phyloP scores from a whole-genome alignment of 371 early-diverging fungal species.

The Mucor irregularis region DNA sequence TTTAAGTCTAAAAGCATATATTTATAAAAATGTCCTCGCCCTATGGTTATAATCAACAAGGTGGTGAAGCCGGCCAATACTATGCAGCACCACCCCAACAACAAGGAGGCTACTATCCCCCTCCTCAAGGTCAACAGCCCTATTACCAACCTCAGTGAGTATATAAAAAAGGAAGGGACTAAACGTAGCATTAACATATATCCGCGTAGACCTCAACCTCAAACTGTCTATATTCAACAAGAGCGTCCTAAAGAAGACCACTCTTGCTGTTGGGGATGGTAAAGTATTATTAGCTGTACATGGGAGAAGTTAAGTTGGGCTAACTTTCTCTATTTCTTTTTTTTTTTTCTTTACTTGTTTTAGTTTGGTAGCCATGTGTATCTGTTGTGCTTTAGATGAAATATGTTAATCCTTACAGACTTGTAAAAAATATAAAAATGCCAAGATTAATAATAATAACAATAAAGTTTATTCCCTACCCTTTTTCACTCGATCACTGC shows the following conservation, averaged over 20 bases:
- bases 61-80: constrained; percentile 16
- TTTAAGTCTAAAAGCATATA: neutral
- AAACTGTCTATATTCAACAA: constrained; percentile 21
- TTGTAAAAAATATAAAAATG: neutral
- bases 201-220: constrained; percentile 12
- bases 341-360: too few relatives aligned
- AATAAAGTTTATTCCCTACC: too few relatives aligned
- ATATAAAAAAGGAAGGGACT: neutral
- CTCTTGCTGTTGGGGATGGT: constrained; percentile 21
- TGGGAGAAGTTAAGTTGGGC: too few relatives aligned
- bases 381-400: constrained; percentile 19
- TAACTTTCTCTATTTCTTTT: neutral
- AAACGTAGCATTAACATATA: neutral
- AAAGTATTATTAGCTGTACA: too few relatives aligned
- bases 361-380: constrained; percentile 18
- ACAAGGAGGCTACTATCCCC: constrained; percentile 10
- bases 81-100: constrained; percentile 10
- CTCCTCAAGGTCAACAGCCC: constrained; percentile 8
- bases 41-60: constrained; percentile 5
- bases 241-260: constrained; percentile 14
- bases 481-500: neutral
- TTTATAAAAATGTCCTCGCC: constrained; percentile 1
- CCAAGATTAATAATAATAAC: too few relatives aligned
- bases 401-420: constrained; percentile 1
- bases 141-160: constrained; percentile 20